phyloP scores from a whole-genome alignment of 371 early-diverging fungal genomes.

The Apophysomyces sp. region DNA sequence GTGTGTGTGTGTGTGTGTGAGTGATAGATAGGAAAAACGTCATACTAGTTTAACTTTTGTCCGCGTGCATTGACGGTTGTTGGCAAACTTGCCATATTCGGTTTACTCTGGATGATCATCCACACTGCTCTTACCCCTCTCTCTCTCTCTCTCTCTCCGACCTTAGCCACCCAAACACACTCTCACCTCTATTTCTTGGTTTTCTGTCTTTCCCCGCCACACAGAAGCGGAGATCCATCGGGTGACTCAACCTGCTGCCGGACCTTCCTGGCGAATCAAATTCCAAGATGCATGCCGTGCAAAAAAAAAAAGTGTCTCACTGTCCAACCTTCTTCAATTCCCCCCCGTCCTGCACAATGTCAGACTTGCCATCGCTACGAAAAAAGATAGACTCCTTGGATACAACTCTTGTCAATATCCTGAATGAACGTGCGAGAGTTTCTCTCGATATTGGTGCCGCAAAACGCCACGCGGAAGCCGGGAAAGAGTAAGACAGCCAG shows the following conservation, averaged over 20 bases:
- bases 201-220: neutral
- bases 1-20: too few relatives aligned
- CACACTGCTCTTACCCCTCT: neutral
- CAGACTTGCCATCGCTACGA: constrained; percentile 53
- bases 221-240: neutral
- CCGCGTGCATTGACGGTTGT: neutral
- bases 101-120: neutral
- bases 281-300: too few relatives aligned
- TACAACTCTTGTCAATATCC: constrained; percentile 69
- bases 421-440: constrained; percentile 88
- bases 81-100: neutral
- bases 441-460: constrained; percentile 83
- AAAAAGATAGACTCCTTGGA: constrained; percentile 80
- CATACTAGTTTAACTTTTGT: too few relatives aligned
- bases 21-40: too few relatives aligned
- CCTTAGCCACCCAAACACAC: too few relatives aligned
- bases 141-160: neutral
- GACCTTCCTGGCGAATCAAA: too few relatives aligned
- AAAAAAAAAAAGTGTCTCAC: too few relatives aligned
- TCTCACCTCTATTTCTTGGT: neutral
- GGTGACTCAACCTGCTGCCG: neutral
- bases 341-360: constrained; percentile 15
- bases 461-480: constrained; percentile 47
- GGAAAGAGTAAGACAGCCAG: constrained; percentile 12
- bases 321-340: too few relatives aligned